Conservation (phyloP, 2,329 filamentous ascomycete species). For the Davidsoniella australis region DNA sequence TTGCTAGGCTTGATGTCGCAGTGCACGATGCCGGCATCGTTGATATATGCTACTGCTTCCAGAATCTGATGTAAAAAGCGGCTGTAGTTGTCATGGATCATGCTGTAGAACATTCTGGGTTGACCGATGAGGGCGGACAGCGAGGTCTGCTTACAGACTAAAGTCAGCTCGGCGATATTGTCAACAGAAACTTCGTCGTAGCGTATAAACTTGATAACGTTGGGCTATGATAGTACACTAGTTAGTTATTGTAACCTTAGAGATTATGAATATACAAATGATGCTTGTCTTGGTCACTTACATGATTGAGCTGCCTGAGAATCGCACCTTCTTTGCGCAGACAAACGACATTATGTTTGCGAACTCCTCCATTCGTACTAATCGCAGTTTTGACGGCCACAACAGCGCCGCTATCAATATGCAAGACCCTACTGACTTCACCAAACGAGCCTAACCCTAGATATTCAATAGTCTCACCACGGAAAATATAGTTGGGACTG, state of each 20-base stretch:
- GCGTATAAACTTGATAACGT: conserved; percentile 4
- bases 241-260: neutral
- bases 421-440: neutral
- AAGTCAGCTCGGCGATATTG: neutral
- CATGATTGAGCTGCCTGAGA: neutral
- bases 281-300: neutral
- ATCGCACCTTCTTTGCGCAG: neutral
- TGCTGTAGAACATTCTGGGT: too few relatives aligned
- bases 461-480: neutral
- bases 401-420: neutral
- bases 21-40: conserved; percentile 1
- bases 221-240: neutral
- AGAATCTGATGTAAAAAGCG: conserved; percentile 8
- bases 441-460: neutral
- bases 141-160: neutral
- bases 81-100: too few relatives aligned
- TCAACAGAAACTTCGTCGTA: neutral
- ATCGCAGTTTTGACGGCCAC: conserved; percentile 1
- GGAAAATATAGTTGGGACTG: neutral
- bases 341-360: neutral
- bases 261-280: too few relatives aligned
- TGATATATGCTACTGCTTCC: conserved; percentile 2
- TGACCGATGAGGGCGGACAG: too few relatives aligned
- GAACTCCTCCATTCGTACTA: neutral
- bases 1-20: conserved; percentile 9